A percentile compares a stretch with the other conserved stretches of the same genome.
These are phyloP conservation scores for Phoma sp. DNA, from an alignment of 2,329 filamentous ascomycete genomes.

Conservation along the genomic window DNA sequence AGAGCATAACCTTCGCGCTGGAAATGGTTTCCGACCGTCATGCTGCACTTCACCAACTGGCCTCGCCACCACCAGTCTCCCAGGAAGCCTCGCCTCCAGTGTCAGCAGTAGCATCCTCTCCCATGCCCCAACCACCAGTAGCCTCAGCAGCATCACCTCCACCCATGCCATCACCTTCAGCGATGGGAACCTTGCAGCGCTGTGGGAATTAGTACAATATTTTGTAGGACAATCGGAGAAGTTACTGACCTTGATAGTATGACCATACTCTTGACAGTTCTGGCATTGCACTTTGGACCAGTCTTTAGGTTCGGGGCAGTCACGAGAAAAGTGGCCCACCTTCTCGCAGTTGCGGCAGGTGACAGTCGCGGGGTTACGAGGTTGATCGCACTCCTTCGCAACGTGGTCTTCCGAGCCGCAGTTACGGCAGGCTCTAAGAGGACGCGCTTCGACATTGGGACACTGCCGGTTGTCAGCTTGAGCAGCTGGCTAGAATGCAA, in stretches of 20 bases:
- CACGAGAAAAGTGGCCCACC: slow-evolving; percentile 64
- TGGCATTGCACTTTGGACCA: slow-evolving; percentile 55
- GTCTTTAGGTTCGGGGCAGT: slow-evolving; percentile 65
- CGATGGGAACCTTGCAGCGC: slow-evolving; percentile 41
- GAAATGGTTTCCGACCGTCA: not conserved
- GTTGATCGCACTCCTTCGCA: slow-evolving; percentile 46
- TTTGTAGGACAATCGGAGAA: not conserved
- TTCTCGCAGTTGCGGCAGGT: slow-evolving; percentile 68
- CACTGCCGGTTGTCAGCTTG: slow-evolving; percentile 33
- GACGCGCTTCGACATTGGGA: slow-evolving; percentile 37
- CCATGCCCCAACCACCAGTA: slow-evolving; percentile 18
- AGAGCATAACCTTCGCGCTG: not conserved
- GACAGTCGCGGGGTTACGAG: slow-evolving; percentile 47
- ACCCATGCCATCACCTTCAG: slow-evolving; percentile 24
- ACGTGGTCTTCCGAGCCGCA: slow-evolving; percentile 47
- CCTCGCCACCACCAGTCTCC: slow-evolving; percentile 17
- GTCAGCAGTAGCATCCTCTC: slow-evolving; percentile 11
- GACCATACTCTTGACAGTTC: slow-evolving; percentile 53
- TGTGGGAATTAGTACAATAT: slow-evolving; percentile 20
- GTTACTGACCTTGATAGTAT: slow-evolving; percentile 38
- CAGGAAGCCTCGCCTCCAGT: slow-evolving; percentile 28
- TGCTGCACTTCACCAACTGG: slow-evolving; percentile 3
- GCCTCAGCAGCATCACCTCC: slow-evolving; percentile 22
- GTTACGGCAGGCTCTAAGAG: slow-evolving; percentile 43
- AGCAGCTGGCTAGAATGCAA: not conserved